Base-by-base conservation (phyloP, 768 basidiomycete species). In the Kwoniella botswanensis region DNA sequence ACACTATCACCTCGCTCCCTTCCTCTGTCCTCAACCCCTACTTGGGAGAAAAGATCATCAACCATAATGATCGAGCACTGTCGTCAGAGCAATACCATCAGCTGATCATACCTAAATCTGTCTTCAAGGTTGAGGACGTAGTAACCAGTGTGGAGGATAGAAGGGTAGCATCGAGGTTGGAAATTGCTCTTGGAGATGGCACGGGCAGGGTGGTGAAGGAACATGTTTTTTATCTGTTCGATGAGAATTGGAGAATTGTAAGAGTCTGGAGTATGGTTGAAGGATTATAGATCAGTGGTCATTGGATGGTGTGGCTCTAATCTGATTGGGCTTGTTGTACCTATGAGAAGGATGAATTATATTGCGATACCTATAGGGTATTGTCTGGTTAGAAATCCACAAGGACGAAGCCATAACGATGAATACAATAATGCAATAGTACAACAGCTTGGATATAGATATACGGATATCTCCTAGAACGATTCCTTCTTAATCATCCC, bases 401-500 rank as follows among this genome's bases (percentile, higher is more conserved):
- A 35, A 6, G 35, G 35, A 35, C 35, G 1, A 9, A 9, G 35
- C 35, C 7, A 35, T 35, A 7, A 9, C 35, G 35, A 35, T 35
- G 7, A 1, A 35, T 7, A 35, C 35, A 35, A 35, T 7, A 7
- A 35, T 35, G 35, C 7, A 35, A 35, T 35, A 7, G 6, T 35
- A 35, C 35, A 35, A 35, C 35, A 35, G 35, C 35, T 35, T 35
- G 4, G 6, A 35, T 35, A 35, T 35, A 35, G 5, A 4, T 35
- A 35, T 35, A 35, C 7, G 35, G 26, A 26, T 26, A 26, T 26
- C 26, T 26, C 26, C 26, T 26, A 35, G 35, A 35, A 9, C 35
- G 35, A 6, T 22, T 22, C 5, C 24, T 22, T 3, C 0, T 60
- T n/a, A 82, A 70, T 85, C 83, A 62, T 93, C 92, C 73, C 89